phyloP scores from a whole-genome alignment of 73 alveolate species.

The Tetrahymena borealis region DNA sequence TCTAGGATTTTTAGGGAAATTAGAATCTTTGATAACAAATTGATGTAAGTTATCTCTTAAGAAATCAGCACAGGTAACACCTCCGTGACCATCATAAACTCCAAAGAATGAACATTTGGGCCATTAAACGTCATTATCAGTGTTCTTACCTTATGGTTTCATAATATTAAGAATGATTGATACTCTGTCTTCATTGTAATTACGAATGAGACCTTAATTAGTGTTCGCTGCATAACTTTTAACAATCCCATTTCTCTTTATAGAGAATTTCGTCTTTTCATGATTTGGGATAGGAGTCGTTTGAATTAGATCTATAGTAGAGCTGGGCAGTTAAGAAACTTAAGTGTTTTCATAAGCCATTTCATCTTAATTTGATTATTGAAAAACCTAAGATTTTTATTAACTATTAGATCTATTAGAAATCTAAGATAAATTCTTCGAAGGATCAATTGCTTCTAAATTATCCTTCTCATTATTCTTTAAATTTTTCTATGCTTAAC shows the following conservation, averaged over 20 bases:
- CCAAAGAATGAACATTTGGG: conserved; percentile 60
- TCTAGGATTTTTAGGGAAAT: conserved; percentile 54
- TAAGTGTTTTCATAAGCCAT: neutral
- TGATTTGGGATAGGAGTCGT: neutral
- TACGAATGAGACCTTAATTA: conserved; percentile 82
- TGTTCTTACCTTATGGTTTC: conserved; percentile 42
- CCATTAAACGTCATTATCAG: conserved; percentile 42
- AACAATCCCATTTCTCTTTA: conserved; percentile 70
- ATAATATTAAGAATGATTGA: conserved; percentile 56
- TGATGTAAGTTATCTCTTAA: conserved; percentile 56
- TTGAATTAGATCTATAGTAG: neutral
- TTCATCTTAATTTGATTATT: neutral
- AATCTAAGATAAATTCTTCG: neutral
- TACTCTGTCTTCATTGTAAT: conserved; percentile 75
- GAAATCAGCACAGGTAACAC: conserved; percentile 55
- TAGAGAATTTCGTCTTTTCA: conserved; percentile 65
- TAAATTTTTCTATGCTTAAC: too few relatives aligned
- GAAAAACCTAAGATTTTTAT: neutral
- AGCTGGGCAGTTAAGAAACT: neutral
- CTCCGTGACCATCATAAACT: conserved; percentile 60
- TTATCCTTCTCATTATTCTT: neutral
- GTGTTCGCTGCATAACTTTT: conserved; percentile 91
- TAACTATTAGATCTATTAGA: neutral
- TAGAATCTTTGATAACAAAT: conserved; percentile 29
- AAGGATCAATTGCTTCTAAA: neutral